Evolutionary conservation across 208 protist species (phyloP), one percentile per base, ranked within the genome.

Genomic region (Blastocrithidia nonstop): DNA sequence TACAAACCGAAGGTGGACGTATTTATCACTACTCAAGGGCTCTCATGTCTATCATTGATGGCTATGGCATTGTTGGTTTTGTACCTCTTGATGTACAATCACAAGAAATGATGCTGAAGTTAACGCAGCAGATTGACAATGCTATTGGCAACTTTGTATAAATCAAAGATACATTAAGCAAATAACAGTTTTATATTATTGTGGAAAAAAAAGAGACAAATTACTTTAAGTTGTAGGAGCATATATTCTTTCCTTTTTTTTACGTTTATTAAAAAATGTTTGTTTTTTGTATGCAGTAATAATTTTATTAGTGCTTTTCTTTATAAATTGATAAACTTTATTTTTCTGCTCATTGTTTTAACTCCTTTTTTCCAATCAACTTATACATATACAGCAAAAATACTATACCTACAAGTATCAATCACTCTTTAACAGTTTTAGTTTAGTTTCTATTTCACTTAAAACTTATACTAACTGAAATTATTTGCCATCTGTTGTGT

Each of bases 21-120:
- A 31, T 83, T 8, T 91, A 91, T 46, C 40, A 39, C 21, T 87
- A 79, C 33, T 95, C 88, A 21, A 62, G 56, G 33, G 55, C 86
- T 4, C 26, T 98, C 4, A 75, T 88, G 60, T 71, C 80, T 8
- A 68, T 98, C 1, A 67, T 99, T 4, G 85, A 97, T 15, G 96
- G 97, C 44, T 98, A 93, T 57, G 71, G 68, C 13, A 67, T 98
- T 1, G 77, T 98, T 8, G 71, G 67, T 8, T 99, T 97, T 56
- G 35, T 75, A 7, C 87, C 91, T 7, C 51, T 98, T 1, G 77
- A 81, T 42, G 74, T 91, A 9, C 71, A 91, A 45, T 74, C 62
- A 7, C 68, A 84, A 45, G 70, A 84, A 19, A 85, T 91, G 82
- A 91, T 91, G 82, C 52, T 85, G 44, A 58, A 56, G 2, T 43